phyloP scores from a whole-genome alignment of 768 basidiomycete genomes.

The Naganishia vaughanmartiniae region DNA sequence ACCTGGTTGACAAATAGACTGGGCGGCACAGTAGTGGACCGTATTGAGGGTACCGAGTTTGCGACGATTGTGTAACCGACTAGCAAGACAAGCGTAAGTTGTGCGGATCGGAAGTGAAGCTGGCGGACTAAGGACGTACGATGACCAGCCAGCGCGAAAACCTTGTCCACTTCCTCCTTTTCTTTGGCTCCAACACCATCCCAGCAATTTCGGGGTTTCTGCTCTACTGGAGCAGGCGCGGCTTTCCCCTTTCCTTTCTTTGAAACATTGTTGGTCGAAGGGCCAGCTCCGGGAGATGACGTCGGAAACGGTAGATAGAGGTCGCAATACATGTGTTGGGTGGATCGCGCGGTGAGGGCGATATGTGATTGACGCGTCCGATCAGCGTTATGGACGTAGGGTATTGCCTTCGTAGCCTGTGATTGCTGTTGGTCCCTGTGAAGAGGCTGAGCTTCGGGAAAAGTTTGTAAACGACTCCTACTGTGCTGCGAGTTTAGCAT shows the following conservation, averaged over 20 bases:
- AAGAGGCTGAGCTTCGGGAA: no score
- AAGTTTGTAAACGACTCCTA: no score
- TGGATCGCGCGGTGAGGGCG: background rate
- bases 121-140: background rate
- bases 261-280: background rate
- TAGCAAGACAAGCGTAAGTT: background rate
- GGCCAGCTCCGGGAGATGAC: conserved; percentile 9
- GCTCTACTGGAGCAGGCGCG: background rate
- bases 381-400: background rate
- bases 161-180: conserved; percentile 22
- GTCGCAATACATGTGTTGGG: conserved; percentile 17
- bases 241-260: conserved; percentile 18
- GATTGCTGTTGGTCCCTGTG: no score
- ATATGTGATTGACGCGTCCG: background rate
- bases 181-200: background rate
- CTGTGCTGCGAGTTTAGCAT: no score
- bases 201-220: conserved; percentile 8
- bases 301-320: conserved; percentile 19
- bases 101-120: background rate
- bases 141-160: conserved; percentile 13
- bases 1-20: conserved; percentile 39
- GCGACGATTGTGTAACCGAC: conserved; percentile 28
- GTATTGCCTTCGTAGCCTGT: no score
- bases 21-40: conserved; percentile 27
- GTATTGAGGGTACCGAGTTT: conserved; percentile 8